Evolutionary conservation across 2,329 filamentous ascomycete genomes (phyloP).

Genomic region (Exophiala sp.): DNA sequence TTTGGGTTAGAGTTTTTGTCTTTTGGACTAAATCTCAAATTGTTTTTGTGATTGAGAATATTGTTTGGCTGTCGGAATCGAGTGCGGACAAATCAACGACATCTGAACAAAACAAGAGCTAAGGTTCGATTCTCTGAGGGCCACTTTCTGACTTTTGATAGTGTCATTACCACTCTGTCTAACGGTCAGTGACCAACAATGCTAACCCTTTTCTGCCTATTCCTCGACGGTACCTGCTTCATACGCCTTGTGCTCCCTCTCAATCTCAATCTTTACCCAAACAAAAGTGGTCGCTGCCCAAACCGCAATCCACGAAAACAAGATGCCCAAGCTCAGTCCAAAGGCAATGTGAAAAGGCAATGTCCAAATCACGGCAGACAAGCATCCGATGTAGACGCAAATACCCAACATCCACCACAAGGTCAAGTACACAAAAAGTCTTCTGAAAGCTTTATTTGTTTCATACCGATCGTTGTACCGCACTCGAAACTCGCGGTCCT

Average conservation of each 20-base stretch:
- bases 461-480: slow-evolving; percentile 20
- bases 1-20: not conserved
- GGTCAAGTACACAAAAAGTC: slow-evolving; percentile 15
- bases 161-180: too few species aligned
- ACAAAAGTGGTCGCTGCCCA: slow-evolving; percentile 15
- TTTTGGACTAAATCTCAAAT: too few species aligned
- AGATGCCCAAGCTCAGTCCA: slow-evolving; percentile 14
- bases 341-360: slow-evolving; percentile 18
- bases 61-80: too few species aligned
- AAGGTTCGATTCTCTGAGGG: too few species aligned
- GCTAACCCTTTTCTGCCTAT: not conserved
- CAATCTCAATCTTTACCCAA: slow-evolving; percentile 23
- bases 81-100: too few species aligned
- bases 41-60: too few species aligned
- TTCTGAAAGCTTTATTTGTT: slow-evolving; percentile 12
- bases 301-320: slow-evolving; percentile 16
- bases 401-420: slow-evolving; percentile 17
- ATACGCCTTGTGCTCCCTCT: slow-evolving; percentile 14
- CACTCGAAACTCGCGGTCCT: slow-evolving; percentile 17
- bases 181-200: too few species aligned
- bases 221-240: not conserved
- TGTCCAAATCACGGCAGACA: slow-evolving; percentile 21
- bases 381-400: slow-evolving; percentile 11
- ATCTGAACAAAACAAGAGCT: too few species aligned
- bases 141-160: too few species aligned